phyloP scores from a whole-genome alignment of 73 alveolate genomes.

The Symbiodinium natans region DNA sequence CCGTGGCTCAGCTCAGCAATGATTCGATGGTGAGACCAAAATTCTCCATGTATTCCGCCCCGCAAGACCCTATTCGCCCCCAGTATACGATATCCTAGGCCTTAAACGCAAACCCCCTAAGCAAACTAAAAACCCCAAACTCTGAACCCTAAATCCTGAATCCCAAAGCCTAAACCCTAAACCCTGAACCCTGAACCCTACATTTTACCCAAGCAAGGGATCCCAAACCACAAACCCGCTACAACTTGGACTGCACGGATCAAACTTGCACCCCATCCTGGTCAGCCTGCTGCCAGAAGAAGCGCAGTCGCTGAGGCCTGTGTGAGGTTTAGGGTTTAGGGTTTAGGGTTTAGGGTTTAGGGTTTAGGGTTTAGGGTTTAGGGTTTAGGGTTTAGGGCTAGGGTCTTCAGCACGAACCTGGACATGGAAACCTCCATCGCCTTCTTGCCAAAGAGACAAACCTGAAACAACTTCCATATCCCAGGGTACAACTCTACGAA shows the following conservation, averaged over 20 bases:
- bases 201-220: not conserved
- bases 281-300: conserved; percentile 90
- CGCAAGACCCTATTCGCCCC: not conserved
- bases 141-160: not conserved
- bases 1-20: not conserved
- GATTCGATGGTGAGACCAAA: not conserved
- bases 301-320: conserved; percentile 88
- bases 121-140: not conserved
- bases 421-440: no score
- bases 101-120: not conserved
- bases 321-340: not conserved
- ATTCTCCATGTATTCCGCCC: no score
- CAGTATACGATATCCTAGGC: not conserved
- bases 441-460: no score
- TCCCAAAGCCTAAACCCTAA: not conserved
- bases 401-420: no score
- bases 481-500: no score
- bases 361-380: no score
- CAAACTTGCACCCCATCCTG: not conserved
- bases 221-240: not conserved
- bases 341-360: not conserved
- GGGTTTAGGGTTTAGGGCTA: no score
- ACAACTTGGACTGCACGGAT: no score
- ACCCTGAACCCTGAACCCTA: not conserved
- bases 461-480: no score